A percentile compares a stretch with the other conserved stretches of the same genome.
Conservation (phyloP, 78 protist species). For the Monosiga brevicollis region DNA sequence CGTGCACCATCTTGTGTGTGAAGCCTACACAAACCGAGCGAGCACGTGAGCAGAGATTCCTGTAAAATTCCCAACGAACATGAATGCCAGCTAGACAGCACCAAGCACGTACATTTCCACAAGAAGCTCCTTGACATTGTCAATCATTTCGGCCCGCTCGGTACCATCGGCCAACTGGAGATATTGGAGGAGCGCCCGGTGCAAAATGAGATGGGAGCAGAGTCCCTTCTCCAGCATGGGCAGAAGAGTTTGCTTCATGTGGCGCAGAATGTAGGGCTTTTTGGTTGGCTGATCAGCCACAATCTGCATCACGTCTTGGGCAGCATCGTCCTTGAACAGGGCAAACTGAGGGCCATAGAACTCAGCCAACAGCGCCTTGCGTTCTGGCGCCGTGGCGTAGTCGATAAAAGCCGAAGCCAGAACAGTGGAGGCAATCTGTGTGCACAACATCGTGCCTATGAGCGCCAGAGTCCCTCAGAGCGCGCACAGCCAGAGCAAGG, state of each 20-base stretch:
- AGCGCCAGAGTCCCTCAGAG: too few species aligned
- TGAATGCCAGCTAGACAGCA: background rate
- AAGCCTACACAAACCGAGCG: conserved; percentile 7
- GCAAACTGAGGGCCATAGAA: conserved; percentile 41
- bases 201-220: conserved; percentile 1
- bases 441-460: too few species aligned
- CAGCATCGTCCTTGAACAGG: conserved; percentile 22
- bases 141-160: conserved; percentile 18
- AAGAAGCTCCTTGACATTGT: conserved; percentile 19
- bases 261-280: background rate
- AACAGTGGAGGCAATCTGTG: background rate
- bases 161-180: background rate
- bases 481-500: too few species aligned
- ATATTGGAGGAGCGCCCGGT: conserved; percentile 3
- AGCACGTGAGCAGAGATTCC: too few species aligned
- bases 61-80: too few species aligned
- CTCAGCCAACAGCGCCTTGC: conserved; percentile 31
- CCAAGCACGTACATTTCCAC: conserved; percentile 2
- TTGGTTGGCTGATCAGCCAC: background rate
- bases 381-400: conserved; percentile 20
- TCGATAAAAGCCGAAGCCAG: conserved; percentile 14
- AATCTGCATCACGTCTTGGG: background rate
- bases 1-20: conserved; percentile 54
- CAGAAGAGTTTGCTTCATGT: background rate
- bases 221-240: background rate